Evolutionary conservation across 2,329 filamentous ascomycete species (phyloP), one percentile per base, ranked within the genome.

Genomic region (Fusarium circinatum): DNA sequence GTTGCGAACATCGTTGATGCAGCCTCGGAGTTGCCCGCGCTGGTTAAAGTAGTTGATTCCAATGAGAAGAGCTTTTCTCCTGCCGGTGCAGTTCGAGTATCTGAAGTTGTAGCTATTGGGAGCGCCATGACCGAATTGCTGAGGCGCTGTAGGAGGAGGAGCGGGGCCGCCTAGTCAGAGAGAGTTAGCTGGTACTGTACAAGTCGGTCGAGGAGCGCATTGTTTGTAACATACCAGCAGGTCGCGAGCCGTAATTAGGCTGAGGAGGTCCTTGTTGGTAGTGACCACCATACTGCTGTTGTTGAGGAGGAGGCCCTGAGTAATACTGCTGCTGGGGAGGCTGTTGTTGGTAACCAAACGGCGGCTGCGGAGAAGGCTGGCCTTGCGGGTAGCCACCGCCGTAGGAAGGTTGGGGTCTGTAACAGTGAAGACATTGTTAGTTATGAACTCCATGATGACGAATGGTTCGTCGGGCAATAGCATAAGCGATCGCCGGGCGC

Each of bases 21-120:
- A 98, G 51, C 96, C 96, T 65, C 95, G 89, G 54, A 98, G 87
- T 86, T 98, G 94, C 34, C 95, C 95, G 65, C 94, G 91, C 84
- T 98, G 95, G 58, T 93, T 92, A 80, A 98, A 98, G 84, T 98
- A 98, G 84, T 98, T 98, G 86, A 98, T 98, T 62, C 96, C 96
- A 76, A 98, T 96, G 70, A 98, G 84, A 36, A 98, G 85, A 9
- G 95, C 96, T 85, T 98, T 98, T 80, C 95, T 88, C 78, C 91
- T 90, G 51, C 95, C 96, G 10, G 93, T 97, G 82, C 95, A 98
- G 75, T 92, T 92, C 52, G 95, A 98, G 83, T 98, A 98, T 82
- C 96, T 93, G 83, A 95, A 98, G 49, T 87, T 90, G 82, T 98
- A 98, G 77, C 88, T 88, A 72, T 90, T 87, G 24, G 95, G 95